Base-by-base conservation (phyloP, 768 basidiomycete species). In the Pleurotus cornucopiae region DNA sequence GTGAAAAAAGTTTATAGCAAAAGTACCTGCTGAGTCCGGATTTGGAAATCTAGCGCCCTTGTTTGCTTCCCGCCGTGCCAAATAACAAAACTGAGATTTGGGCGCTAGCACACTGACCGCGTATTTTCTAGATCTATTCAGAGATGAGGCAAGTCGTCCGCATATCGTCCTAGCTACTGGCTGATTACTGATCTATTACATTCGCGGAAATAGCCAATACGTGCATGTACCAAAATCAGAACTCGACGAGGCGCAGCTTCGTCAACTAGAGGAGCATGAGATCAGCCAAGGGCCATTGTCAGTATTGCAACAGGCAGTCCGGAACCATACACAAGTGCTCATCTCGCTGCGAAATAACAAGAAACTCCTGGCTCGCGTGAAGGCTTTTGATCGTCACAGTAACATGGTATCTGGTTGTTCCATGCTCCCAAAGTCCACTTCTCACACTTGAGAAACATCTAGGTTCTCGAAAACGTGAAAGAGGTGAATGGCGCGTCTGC, bases 331-430 rank as follows among this genome's bases (percentile, higher is more conserved):
- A 11, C 97, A 99, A 76, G 91, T 99, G 61, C 85, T 99, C 60
- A 95, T 99, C 66, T 95, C 94, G 16, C 79, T 99, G 56, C 80
- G 97, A 64, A 99, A 98, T 77, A 98, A 98, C 81, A 98, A 96
- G 78, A 99, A 99, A 72, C 76, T 99, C 37, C 80, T 94, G 46
- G 91, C 92, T 34, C 84, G 95, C 49, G 95, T 98, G 55, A 99
- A 99, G 73, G 97, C 97, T 0, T 99, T 99, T 69, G 97, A 99
- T 71, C 81, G 97, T 68, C 97, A 99, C 73, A 91, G 92, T 64
- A 99, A 99, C 69, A 98, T 99, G 95, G 96, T 92, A 62, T 41
- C 20, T 49, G 5, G 20, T 56, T 45, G 51, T 53, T 7, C 46
- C 40, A 48, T 52, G 40, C 13, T 46, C 34, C 16, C 18, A 13